Conservation (phyloP, 345 rosid species). For the Moringa oleifera region DNA sequence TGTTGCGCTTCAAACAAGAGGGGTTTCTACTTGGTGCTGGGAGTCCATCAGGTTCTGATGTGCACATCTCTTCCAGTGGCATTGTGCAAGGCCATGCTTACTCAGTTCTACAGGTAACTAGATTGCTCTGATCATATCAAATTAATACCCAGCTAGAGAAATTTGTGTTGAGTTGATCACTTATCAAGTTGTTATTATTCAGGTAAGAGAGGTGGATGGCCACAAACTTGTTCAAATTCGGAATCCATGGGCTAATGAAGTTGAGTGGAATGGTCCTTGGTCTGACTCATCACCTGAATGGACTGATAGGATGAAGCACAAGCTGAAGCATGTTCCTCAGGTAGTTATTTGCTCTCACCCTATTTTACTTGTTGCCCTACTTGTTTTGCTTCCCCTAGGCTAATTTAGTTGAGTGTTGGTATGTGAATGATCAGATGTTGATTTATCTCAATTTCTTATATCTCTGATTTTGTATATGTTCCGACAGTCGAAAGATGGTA, state of each 20-base stretch:
- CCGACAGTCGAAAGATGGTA: constrained; percentile 94
- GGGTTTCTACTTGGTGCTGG: constrained; percentile 99
- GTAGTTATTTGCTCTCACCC: constrained; percentile 21
- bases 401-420: background rate
- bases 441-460: constrained; percentile 1
- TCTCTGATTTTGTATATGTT: background rate
- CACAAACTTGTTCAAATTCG: constrained; percentile 98
- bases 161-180: background rate
- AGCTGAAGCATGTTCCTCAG: constrained; percentile 91
- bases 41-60: constrained; percentile 99
- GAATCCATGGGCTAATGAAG: constrained; percentile 99
- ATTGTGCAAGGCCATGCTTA: constrained; percentile 99
- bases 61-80: constrained; percentile 96
- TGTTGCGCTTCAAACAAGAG: constrained; percentile 94
- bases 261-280: constrained; percentile 99
- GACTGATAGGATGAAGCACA: constrained; percentile 98
- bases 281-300: constrained; percentile 93
- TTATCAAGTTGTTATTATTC: constrained; percentile 11
- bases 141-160: background rate
- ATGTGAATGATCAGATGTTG: background rate
- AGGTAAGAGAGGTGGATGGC: constrained; percentile 99
- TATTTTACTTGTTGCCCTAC: background rate
- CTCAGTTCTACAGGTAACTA: constrained; percentile 80
- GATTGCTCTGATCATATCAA: background rate
- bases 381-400: constrained; percentile 3